phyloP scores from a whole-genome alignment of 2,329 filamentous ascomycete species.

The Albifimbria verrucaria region DNA sequence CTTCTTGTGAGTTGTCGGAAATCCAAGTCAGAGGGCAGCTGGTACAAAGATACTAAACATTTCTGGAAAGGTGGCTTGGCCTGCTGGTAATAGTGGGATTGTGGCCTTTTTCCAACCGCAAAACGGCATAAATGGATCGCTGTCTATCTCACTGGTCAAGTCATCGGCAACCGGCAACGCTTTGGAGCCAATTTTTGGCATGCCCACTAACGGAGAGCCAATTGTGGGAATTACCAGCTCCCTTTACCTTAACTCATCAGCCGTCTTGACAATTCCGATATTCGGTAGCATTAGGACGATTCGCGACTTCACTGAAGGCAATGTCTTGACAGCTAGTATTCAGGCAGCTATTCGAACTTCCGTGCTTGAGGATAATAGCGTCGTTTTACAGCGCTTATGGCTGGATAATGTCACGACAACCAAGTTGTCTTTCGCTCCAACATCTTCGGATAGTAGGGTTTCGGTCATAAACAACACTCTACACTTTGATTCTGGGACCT shows the following conservation, averaged over 20 bases:
- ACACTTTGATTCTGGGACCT: conserved; percentile 49
- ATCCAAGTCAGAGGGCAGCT: not conserved
- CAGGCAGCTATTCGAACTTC: conserved; percentile 50
- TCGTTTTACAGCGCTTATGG: conserved; percentile 52
- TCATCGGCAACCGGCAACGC: conserved; percentile 42
- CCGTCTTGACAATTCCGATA: conserved; percentile 52
- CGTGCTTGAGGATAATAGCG: conserved; percentile 36
- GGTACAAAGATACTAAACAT: not conserved
- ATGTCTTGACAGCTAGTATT: conserved; percentile 46
- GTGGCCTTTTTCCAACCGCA: conserved; percentile 54
- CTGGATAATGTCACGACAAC: conserved; percentile 60
- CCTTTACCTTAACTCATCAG: conserved; percentile 56
- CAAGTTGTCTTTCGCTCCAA: conserved; percentile 39
- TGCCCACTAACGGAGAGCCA: conserved; percentile 27
- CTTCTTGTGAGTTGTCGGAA: conserved; percentile 37
- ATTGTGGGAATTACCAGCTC: conserved; percentile 51
- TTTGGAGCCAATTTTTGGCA: conserved; percentile 42
- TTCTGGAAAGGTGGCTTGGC: conserved; percentile 50
- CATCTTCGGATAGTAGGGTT: conserved; percentile 30
- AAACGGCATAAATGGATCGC: conserved; percentile 48
- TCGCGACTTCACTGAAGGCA: conserved; percentile 60
- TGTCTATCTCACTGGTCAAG: conserved; percentile 51
- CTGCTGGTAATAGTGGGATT: conserved; percentile 61
- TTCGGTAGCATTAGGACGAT: conserved; percentile 62
- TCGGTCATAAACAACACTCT: conserved; percentile 39